Evolutionary conservation across 2,329 filamentous ascomycete species (phyloP).

Genomic region (Helotiales sp.): DNA sequence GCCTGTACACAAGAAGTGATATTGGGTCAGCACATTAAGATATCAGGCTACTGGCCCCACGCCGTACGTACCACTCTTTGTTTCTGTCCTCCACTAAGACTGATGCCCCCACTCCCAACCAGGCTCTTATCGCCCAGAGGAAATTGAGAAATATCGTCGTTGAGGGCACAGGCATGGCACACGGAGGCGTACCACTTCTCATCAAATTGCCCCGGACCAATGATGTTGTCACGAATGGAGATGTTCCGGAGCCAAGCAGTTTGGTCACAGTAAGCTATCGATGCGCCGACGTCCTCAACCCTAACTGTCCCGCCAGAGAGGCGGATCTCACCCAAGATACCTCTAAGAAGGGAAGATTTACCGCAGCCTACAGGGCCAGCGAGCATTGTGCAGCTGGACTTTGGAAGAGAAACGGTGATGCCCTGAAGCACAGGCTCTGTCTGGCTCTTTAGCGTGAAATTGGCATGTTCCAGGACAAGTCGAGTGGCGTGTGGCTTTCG

Average conservation of each 20-base stretch:
- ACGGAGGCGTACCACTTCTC: slow-evolving; percentile 35
- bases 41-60: not conserved
- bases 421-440: not conserved
- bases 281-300: slow-evolving; percentile 25
- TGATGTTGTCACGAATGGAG: slow-evolving; percentile 1
- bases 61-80: slow-evolving; percentile 19
- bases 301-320: slow-evolving; percentile 27
- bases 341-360: slow-evolving; percentile 33
- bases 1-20: slow-evolving; percentile 33
- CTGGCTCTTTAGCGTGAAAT: too few species aligned
- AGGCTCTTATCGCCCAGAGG: slow-evolving; percentile 28
- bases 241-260: slow-evolving; percentile 36
- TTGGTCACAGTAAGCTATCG: slow-evolving; percentile 23
- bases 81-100: slow-evolving; percentile 32
- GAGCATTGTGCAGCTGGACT: slow-evolving; percentile 11
- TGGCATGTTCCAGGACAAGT: too few species aligned
- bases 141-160: slow-evolving; percentile 30
- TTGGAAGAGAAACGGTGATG: not conserved
- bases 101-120: slow-evolving; percentile 33
- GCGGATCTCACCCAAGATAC: slow-evolving; percentile 34
- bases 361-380: slow-evolving; percentile 35
- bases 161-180: slow-evolving; percentile 24
- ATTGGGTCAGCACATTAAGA: slow-evolving; percentile 13
- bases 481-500: too few species aligned
- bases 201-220: not conserved